Evolutionary conservation across 2,329 filamentous ascomycete genomes (phyloP).

Genomic region (Bimuria novae-zelandiae): DNA sequence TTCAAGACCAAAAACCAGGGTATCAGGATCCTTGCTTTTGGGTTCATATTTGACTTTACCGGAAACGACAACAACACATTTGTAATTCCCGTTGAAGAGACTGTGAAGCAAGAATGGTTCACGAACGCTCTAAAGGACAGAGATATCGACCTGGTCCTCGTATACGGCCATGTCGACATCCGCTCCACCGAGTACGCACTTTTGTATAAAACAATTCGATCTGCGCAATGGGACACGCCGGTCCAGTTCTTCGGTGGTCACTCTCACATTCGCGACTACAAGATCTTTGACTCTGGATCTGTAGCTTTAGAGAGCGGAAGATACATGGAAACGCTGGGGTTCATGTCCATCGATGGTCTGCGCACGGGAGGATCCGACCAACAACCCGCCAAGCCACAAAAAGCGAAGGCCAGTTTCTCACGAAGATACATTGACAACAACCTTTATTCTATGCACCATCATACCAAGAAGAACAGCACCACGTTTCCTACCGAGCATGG

Average conservation of each 20-base stretch:
- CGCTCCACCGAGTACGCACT: slow-evolving; percentile 77
- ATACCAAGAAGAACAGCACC: slow-evolving; percentile 71
- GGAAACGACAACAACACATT: slow-evolving; percentile 89
- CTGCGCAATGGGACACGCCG: slow-evolving; percentile 76
- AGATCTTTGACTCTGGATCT: slow-evolving; percentile 75
- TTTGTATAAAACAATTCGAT: slow-evolving; percentile 78
- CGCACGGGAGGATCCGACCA: slow-evolving; percentile 47
- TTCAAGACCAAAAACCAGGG: slow-evolving; percentile 91
- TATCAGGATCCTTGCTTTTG: slow-evolving; percentile 83
- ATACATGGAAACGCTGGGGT: slow-evolving; percentile 94
- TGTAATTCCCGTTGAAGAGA: slow-evolving; percentile 78
- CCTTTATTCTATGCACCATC: slow-evolving; percentile 79
- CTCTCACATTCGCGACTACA: slow-evolving; percentile 84
- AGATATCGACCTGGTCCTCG: slow-evolving; percentile 83
- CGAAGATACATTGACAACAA: slow-evolving; percentile 95
- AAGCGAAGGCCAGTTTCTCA: slow-evolving; percentile 62
- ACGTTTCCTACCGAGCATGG: slow-evolving; percentile 80
- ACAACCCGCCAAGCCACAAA: slow-evolving; percentile 19
- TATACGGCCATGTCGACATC: slow-evolving; percentile 83
- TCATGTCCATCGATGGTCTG: slow-evolving; percentile 80
- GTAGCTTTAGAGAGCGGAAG: slow-evolving; percentile 84
- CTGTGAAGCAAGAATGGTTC: slow-evolving; percentile 87
- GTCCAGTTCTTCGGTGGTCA: slow-evolving; percentile 94
- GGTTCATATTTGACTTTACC: slow-evolving; percentile 93
- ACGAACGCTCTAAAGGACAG: slow-evolving; percentile 77